A percentile compares a stretch with the other conserved stretches of the same genome.
These are phyloP conservation scores for Suillus luteus DNA, from an alignment of 768 basidiomycete species.

Conservation along the genomic window DNA sequence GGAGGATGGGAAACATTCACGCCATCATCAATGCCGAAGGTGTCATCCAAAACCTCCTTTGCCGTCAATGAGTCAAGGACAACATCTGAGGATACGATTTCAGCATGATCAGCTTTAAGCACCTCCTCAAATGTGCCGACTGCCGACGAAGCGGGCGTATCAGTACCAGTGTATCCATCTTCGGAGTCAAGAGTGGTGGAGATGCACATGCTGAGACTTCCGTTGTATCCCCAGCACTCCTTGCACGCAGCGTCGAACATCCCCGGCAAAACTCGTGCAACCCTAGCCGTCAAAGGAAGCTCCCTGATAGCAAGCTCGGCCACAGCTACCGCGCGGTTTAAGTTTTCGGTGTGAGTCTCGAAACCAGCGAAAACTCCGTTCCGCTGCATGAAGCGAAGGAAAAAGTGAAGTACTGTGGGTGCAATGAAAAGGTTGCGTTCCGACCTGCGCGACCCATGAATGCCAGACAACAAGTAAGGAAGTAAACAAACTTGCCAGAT, in stretches of 20 bases:
- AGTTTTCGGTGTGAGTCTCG: constrained; percentile 21
- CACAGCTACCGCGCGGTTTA: constrained; percentile 48
- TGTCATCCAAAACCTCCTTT: constrained; percentile 33
- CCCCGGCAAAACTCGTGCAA: constrained; percentile 42
- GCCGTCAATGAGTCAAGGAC: constrained; percentile 33
- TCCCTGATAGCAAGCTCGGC: constrained; percentile 40
- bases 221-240: constrained; percentile 49
- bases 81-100: constrained; percentile 24
- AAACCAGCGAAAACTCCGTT: constrained; percentile 43
- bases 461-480: constrained; percentile 1
- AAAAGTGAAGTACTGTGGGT: constrained; percentile 47
- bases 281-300: constrained; percentile 42
- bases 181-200: constrained; percentile 10
- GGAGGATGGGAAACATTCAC: constrained; percentile 23
- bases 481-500: constrained; percentile 50
- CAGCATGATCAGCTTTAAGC: constrained; percentile 37
- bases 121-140: constrained; percentile 39
- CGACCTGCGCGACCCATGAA: constrained; percentile 36
- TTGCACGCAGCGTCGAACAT: constrained; percentile 51
- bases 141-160: constrained; percentile 8
- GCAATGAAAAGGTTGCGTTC: constrained; percentile 43
- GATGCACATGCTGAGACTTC: constrained; percentile 32
- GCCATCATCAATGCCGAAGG: constrained; percentile 23
- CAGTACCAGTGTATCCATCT: neutral
- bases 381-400: constrained; percentile 47